phyloP scores from a whole-genome alignment of 2,329 filamentous ascomycete genomes.

The Diaporthe helianthi region DNA sequence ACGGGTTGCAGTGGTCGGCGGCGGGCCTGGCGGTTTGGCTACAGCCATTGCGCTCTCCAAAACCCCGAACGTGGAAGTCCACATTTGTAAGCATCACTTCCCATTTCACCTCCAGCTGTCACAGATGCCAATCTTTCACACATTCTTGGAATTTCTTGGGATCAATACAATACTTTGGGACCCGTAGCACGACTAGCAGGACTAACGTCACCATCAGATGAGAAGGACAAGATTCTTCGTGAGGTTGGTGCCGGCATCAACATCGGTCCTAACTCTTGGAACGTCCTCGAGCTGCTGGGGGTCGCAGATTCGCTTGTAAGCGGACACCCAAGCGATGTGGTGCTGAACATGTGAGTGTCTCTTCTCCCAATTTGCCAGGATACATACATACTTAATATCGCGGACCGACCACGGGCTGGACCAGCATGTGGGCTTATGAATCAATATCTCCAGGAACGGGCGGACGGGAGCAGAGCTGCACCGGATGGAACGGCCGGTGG shows the following conservation, averaged over 20 bases:
- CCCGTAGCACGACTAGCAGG: too few relatives aligned
- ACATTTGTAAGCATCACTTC: too few relatives aligned
- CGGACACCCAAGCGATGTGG: conserved; percentile 31
- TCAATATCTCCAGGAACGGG: conserved; percentile 39
- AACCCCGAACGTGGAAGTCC: conserved; percentile 43
- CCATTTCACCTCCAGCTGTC: too few relatives aligned
- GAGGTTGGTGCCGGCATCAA: conserved; percentile 49
- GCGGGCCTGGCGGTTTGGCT: conserved; percentile 34
- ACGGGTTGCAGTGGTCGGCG: conserved; percentile 33
- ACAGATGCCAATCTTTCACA: too few relatives aligned
- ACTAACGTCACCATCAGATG: too few relatives aligned
- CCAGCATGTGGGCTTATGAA: not conserved
- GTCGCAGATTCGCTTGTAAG: conserved; percentile 37
- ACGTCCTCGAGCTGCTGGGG: conserved; percentile 44
- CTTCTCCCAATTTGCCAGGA: not conserved
- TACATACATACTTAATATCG: too few relatives aligned
- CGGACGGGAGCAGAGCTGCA: conserved; percentile 40
- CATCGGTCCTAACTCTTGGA: conserved; percentile 46
- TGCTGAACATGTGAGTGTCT: conserved; percentile 29
- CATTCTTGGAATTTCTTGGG: too few relatives aligned
- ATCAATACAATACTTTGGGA: too few relatives aligned
- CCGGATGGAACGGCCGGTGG: conserved; percentile 37
- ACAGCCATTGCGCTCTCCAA: conserved; percentile 43
- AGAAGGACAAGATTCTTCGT: conserved; percentile 46
- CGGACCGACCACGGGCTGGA: not conserved